Evolutionary conservation across 2,329 filamentous ascomycete species (phyloP).

Genomic region (Talaromyces atroroseus): DNA sequence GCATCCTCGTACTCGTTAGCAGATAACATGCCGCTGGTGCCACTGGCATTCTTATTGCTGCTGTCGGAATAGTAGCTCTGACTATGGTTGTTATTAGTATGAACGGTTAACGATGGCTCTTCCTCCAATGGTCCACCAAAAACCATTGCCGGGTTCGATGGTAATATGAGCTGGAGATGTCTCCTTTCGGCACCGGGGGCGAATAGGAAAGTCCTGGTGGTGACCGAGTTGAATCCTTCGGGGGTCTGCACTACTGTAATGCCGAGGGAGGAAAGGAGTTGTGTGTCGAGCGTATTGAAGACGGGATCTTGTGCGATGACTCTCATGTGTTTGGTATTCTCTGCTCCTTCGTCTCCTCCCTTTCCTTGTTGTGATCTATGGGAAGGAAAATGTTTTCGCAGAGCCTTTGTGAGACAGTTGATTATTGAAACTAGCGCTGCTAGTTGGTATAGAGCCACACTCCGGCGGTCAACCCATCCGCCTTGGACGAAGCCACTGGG

Average conservation of each 20-base stretch:
- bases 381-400: background rate
- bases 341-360: background rate
- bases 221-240: slow-evolving; percentile 47
- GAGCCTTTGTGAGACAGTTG: slow-evolving; percentile 13
- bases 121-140: slow-evolving; percentile 48
- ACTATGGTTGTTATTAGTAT: background rate
- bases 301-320: slow-evolving; percentile 51
- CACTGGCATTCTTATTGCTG: background rate
- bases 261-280: slow-evolving; percentile 30
- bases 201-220: slow-evolving; percentile 50
- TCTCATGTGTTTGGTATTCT: slow-evolving; percentile 14
- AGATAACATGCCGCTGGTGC: background rate
- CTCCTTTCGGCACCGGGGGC: slow-evolving; percentile 54
- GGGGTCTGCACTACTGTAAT: slow-evolving; percentile 46
- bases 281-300: slow-evolving; percentile 40
- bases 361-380: background rate
- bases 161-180: slow-evolving; percentile 49
- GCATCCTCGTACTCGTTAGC: background rate
- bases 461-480: slow-evolving; percentile 38
- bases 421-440: slow-evolving; percentile 31
- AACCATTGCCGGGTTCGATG: slow-evolving; percentile 47
- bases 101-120: background rate
- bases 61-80: background rate
- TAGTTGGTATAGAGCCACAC: slow-evolving; percentile 38
- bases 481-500: slow-evolving; percentile 38